A percentile compares a stretch with the other conserved stretches of the same genome.
These are phyloP conservation scores for Barnettozyma pratensis DNA, from an alignment of 805 yeast genomes.

Conservation along the genomic window DNA sequence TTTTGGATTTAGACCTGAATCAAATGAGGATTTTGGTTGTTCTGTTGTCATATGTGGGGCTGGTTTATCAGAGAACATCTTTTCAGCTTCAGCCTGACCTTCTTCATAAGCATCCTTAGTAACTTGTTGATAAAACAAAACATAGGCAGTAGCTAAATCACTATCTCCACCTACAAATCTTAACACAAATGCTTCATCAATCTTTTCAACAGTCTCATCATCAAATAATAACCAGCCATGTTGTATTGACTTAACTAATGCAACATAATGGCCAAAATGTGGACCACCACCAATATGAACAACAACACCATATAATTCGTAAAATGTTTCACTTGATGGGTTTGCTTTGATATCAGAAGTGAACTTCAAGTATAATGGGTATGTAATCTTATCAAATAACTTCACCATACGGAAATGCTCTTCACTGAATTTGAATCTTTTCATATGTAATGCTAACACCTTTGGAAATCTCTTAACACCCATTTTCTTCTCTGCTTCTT, in stretches of 20 bases:
- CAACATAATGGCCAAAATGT: slow-evolving; percentile 93
- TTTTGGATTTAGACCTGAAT: slow-evolving; percentile 1
- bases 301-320: slow-evolving; percentile 80
- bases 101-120: slow-evolving; percentile 31
- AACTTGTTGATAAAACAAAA: slow-evolving; percentile 72
- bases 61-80: not conserved
- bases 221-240: slow-evolving; percentile 91
- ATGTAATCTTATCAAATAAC: slow-evolving; percentile 77
- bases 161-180: slow-evolving; percentile 85
- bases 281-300: slow-evolving; percentile 98
- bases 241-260: slow-evolving; percentile 70
- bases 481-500: slow-evolving; percentile 90
- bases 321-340: slow-evolving; percentile 49
- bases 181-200: slow-evolving; percentile 76
- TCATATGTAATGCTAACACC: slow-evolving; percentile 76
- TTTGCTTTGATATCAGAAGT: slow-evolving; percentile 45
- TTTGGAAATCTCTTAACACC: slow-evolving; percentile 74
- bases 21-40: not conserved
- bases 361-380: slow-evolving; percentile 65
- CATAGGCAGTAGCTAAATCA: slow-evolving; percentile 88
- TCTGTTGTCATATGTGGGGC: not conserved
- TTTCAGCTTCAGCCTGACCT: not conserved
- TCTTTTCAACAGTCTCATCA: slow-evolving; percentile 90
- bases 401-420: slow-evolving; percentile 75
- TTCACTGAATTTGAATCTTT: slow-evolving; percentile 90